Conservation (phyloP, 176 grass and related monocot species). For the Lolium perenne region DNA sequence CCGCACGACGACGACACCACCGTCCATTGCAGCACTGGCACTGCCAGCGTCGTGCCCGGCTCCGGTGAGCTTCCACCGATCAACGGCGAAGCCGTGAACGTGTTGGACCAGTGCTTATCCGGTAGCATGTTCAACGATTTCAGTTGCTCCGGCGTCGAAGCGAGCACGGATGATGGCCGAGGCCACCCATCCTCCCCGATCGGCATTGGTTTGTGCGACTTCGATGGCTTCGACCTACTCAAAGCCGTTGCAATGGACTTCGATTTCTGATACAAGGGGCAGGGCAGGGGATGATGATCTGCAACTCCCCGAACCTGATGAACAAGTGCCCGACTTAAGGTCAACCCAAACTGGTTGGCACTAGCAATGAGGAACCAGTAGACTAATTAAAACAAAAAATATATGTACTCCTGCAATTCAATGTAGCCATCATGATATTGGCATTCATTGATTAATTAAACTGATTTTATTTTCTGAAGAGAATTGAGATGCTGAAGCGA, state of each 20-base stretch:
- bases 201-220: constrained; percentile 49
- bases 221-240: constrained; percentile 58
- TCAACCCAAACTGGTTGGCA: neutral
- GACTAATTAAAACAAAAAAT: neutral
- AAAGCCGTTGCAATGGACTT: constrained; percentile 39
- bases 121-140: constrained; percentile 33
- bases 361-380: neutral
- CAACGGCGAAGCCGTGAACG: neutral
- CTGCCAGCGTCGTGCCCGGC: neutral
- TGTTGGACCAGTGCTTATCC: constrained; percentile 32
- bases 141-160: constrained; percentile 37
- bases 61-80: neutral
- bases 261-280: constrained; percentile 42
- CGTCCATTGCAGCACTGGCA: neutral
- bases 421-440: neutral
- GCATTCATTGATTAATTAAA: neutral
- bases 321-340: neutral
- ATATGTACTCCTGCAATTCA: neutral
- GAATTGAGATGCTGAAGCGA: neutral
- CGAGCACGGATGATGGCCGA: constrained; percentile 30
- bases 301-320: neutral
- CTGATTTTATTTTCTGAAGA: no score
- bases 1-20: neutral
- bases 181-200: constrained; percentile 37
- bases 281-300: neutral